These are phyloP conservation scores for Aspergillus sp. DNA, from an alignment of 2,329 filamentous ascomycete genomes.

Conservation along the genomic window DNA sequence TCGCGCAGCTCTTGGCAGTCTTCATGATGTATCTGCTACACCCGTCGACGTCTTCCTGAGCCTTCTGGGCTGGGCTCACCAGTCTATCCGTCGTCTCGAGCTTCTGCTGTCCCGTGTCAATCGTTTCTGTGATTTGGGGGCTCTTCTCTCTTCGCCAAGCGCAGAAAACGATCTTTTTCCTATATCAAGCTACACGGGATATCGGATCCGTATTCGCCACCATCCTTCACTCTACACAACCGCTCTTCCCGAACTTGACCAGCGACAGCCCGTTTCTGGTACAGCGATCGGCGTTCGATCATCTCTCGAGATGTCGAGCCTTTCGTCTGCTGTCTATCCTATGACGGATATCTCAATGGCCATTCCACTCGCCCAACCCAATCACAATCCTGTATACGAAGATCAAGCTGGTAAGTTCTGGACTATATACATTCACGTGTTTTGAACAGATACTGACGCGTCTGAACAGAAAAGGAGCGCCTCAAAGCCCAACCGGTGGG, in stretches of 20 bases:
- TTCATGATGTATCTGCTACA: not conserved
- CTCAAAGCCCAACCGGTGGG: conserved; percentile 30
- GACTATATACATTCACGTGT: not conserved
- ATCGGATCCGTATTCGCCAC: not conserved
- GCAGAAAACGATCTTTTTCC: not conserved
- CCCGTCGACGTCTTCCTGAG: not conserved
- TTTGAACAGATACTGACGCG: not conserved
- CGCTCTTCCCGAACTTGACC: not conserved
- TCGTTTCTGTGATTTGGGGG: not conserved
- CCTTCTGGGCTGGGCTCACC: not conserved
- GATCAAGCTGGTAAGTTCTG: not conserved
- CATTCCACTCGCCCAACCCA: not conserved
- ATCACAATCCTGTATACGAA: not conserved
- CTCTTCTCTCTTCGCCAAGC: not conserved
- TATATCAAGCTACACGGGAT: not conserved
- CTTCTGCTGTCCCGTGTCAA: not conserved
- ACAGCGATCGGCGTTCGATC: not conserved
- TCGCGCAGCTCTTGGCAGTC: not conserved
- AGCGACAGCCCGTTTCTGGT: not conserved
- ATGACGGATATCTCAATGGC: not conserved
- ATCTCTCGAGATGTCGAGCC: not conserved
- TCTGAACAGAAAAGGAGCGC: conserved; percentile 13
- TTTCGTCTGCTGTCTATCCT: not conserved
- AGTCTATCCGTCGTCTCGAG: not conserved
- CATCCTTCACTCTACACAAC: not conserved